Evolutionary conservation across 805 yeast species (phyloP).

Genomic region (Candida ortonii): DNA sequence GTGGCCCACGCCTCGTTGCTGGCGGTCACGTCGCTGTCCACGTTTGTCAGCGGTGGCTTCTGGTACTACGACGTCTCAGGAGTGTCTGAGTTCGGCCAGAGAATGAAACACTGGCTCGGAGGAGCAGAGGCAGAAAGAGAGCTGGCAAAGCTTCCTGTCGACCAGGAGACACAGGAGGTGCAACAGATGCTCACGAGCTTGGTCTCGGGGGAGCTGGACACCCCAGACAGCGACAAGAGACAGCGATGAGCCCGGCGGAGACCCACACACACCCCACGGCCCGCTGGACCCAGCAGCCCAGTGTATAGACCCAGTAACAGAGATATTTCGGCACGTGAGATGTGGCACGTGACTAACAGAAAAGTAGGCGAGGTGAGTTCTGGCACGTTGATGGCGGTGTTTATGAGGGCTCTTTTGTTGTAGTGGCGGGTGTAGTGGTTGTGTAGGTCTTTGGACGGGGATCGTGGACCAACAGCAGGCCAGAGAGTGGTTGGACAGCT

Average conservation of each 20-base stretch:
- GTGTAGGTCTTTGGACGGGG: no score
- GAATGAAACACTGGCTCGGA: slow-evolving; percentile 62
- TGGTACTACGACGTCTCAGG: slow-evolving; percentile 77
- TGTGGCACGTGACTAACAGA: no score
- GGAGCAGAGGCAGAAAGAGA: slow-evolving; percentile 59
- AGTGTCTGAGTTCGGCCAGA: slow-evolving; percentile 66
- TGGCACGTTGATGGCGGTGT: no score
- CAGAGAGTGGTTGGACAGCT: no score
- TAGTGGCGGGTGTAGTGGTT: no score
- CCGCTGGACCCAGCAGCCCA: background rate
- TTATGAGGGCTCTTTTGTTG: background rate
- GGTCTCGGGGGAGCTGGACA: slow-evolving; percentile 13
- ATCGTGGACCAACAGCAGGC: no score
- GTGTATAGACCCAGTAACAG: slow-evolving; percentile 8
- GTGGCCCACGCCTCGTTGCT: slow-evolving; percentile 77
- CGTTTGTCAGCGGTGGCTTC: slow-evolving; percentile 69
- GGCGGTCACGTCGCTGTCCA: slow-evolving; percentile 68
- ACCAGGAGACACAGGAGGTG: slow-evolving; percentile 56
- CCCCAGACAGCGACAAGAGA: slow-evolving; percentile 7
- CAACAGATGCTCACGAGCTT: slow-evolving; percentile 40
- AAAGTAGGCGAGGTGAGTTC: no score
- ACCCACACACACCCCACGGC: no score
- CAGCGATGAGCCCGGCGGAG: no score
- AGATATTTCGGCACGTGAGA: no score
- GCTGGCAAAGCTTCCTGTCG: slow-evolving; percentile 46